These are phyloP conservation scores for Ophiostoma piceae DNA, from an alignment of 2,329 filamentous ascomycete genomes.

Conservation along the genomic window DNA sequence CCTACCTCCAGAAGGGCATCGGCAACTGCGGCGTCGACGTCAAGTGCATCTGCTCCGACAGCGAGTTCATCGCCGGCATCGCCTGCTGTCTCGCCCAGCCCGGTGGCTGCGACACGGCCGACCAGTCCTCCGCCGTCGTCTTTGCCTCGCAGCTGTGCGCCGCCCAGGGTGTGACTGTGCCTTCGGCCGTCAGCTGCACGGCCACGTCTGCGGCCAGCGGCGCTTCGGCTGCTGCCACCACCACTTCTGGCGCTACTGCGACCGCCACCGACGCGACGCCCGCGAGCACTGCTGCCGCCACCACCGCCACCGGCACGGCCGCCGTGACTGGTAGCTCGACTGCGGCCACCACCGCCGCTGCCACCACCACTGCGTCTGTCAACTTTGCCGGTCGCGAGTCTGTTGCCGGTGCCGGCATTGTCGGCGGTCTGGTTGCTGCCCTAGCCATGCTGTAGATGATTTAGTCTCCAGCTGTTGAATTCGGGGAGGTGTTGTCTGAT, in stretches of 20 bases:
- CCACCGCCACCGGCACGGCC: conserved; percentile 6
- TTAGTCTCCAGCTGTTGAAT: neutral
- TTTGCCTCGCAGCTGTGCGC: conserved; percentile 35
- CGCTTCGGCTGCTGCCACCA: neutral
- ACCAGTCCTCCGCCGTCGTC: conserved; percentile 33
- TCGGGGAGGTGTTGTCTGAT: neutral
- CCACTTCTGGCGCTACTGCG: conserved; percentile 21
- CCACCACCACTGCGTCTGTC: conserved; percentile 21
- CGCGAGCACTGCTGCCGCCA: conserved; percentile 16
- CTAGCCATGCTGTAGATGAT: conserved; percentile 27
- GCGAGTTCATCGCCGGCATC: conserved; percentile 39
- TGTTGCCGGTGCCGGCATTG: conserved; percentile 25
- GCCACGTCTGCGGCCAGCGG: conserved; percentile 23
- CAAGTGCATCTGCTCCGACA: conserved; percentile 41
- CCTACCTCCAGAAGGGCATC: conserved; percentile 32
- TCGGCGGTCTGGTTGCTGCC: conserved; percentile 28
- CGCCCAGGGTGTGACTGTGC: conserved; percentile 34
- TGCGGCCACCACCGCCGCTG: conserved; percentile 17
- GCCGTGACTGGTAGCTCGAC: neutral
- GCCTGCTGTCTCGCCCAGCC: conserved; percentile 35
- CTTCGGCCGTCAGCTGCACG: conserved; percentile 33
- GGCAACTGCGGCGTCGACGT: conserved; percentile 35
- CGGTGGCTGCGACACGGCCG: conserved; percentile 31
- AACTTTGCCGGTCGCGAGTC: conserved; percentile 25
- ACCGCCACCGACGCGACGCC: conserved; percentile 15